Conservation (phyloP, 1,284 basidiomycete species). For the Pseudomicrostroma phylloplanum region DNA sequence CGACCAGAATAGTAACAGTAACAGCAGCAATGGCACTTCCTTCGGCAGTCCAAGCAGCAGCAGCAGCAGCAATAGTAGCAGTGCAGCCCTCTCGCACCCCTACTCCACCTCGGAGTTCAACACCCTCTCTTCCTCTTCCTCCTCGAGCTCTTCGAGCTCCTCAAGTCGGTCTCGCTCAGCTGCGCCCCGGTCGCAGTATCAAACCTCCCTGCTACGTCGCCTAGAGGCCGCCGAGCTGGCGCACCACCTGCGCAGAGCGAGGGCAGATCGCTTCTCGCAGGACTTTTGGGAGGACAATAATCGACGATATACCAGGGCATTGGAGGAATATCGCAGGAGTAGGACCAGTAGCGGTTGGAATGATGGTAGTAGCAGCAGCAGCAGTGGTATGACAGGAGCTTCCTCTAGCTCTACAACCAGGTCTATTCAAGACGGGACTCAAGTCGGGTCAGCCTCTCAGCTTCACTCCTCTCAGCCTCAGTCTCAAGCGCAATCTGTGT, state of each 20-base stretch:
- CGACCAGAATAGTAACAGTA: not conserved
- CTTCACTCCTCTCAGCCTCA: too few species aligned
- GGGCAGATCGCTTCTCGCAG: not conserved
- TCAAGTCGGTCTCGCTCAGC: not conserved
- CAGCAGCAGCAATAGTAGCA: conserved; percentile 1
- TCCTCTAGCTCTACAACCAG: too few species aligned
- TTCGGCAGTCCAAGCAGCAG: not conserved
- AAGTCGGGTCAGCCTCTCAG: too few species aligned
- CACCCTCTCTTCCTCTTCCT: not conserved
- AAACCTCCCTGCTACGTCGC: not conserved
- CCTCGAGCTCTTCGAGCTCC: not conserved
- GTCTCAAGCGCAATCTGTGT: too few species aligned
- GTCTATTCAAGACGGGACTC: too few species aligned
- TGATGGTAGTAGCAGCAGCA: not conserved
- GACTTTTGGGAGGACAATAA: conserved; percentile 4
- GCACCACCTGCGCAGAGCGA: not conserved
- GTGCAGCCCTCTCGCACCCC: not conserved
- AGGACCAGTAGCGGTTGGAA: not conserved
- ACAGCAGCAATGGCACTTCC: not conserved
- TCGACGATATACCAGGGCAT: not conserved
- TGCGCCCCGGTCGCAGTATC: not conserved
- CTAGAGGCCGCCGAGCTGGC: not conserved
- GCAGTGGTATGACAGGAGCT: not conserved
- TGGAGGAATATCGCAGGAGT: not conserved
- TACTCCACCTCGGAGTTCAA: conserved; percentile 7